phyloP scores from a whole-genome alignment of 1,139 yeast species.

The Geotrichum klebahnii region DNA sequence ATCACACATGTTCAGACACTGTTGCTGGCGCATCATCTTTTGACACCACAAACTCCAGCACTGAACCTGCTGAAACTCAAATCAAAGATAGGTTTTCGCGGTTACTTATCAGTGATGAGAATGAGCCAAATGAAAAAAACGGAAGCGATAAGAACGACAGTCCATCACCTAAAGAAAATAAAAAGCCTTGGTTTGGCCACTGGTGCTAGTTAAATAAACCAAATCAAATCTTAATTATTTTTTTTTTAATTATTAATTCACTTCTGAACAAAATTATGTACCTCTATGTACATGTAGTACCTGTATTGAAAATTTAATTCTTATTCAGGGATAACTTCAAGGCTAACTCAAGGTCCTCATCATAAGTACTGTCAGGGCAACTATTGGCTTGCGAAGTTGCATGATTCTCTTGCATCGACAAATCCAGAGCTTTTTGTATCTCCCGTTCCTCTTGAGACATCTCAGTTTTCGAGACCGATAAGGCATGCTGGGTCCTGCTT shows the following conservation, averaged over 20 bases:
- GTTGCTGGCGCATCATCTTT: too few species aligned
- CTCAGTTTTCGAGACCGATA: background rate
- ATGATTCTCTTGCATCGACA: background rate
- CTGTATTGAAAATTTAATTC: too few species aligned
- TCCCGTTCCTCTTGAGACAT: conserved; percentile 11
- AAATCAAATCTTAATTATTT: too few species aligned
- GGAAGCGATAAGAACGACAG: background rate
- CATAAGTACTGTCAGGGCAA: conserved; percentile 9
- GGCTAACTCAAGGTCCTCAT: conserved; percentile 23
- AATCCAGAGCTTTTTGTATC: conserved; percentile 2
- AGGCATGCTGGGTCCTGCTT: conserved; percentile 2
- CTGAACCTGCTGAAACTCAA: too few species aligned
- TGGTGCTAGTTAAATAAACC: background rate
- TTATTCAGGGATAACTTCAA: conserved; percentile 21
- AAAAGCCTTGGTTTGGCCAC: background rate
- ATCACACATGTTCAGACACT: too few species aligned
- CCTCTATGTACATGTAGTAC: too few species aligned
- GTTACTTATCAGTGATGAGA: background rate
- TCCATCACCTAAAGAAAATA: background rate
- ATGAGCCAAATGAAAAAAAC: background rate
- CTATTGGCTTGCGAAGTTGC: background rate
- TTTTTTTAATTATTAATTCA: too few species aligned
- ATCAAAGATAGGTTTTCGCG: background rate
- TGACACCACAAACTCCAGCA: too few species aligned
- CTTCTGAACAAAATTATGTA: too few species aligned